Evolutionary conservation across 345 rosid genomes (phyloP).

Genomic region (Rhodamnia argentea): DNA sequence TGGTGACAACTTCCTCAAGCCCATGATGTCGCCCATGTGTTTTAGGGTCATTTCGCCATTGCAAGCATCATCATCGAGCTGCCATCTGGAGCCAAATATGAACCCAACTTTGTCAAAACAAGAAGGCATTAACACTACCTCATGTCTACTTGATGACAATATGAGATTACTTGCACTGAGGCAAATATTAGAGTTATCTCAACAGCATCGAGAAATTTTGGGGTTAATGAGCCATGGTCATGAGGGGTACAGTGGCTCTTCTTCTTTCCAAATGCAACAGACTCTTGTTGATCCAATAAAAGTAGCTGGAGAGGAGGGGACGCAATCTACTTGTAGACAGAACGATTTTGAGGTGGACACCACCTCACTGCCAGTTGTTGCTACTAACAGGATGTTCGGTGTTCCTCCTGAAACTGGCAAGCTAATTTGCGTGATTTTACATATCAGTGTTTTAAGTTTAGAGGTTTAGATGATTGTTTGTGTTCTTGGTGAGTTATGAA

Average conservation of each 20-base stretch:
- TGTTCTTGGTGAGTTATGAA: neutral
- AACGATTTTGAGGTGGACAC: conserved; percentile 7
- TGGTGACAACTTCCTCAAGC: conserved; percentile 4
- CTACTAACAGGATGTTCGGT: conserved; percentile 4
- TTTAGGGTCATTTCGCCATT: conserved; percentile 9
- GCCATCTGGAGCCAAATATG: conserved; percentile 9
- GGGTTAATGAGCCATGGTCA: conserved; percentile 10
- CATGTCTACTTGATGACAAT: conserved; percentile 25
- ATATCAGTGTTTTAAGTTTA: neutral
- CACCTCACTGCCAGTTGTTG: conserved; percentile 1
- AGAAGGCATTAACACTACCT: neutral
- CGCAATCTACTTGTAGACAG: conserved; percentile 3
- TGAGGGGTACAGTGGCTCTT: conserved; percentile 7
- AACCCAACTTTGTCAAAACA: conserved; percentile 6
- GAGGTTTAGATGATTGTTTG: neutral
- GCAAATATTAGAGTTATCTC: conserved; percentile 25
- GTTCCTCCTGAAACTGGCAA: conserved; percentile 12
- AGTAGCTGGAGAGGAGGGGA: conserved; percentile 6
- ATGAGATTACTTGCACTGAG: conserved; percentile 29
- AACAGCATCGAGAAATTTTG: conserved; percentile 20
- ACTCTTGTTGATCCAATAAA: conserved; percentile 13
- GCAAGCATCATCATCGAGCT: conserved; percentile 8
- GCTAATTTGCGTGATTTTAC: neutral
- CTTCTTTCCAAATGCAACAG: conserved; percentile 6
- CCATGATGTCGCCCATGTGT: neutral